Base-by-base conservation (phyloP, 768 basidiomycete species). In the Macrolepiota fuliginosa region DNA sequence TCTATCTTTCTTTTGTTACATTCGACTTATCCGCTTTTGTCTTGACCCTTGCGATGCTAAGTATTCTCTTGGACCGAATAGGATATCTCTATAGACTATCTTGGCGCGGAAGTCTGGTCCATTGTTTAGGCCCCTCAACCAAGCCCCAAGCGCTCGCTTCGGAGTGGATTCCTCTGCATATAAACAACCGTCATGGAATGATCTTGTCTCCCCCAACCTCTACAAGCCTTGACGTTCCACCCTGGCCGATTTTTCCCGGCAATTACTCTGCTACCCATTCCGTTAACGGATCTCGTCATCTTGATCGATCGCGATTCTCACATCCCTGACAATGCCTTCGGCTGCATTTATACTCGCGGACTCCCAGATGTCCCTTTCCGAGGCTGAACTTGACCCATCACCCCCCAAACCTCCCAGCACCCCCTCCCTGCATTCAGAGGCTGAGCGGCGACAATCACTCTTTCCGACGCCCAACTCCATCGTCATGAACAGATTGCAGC, bases 381-480 rank as follows among this genome's bases (percentile, higher is more conserved):
- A 65, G 24, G 61, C 57, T 40, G 64, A 66, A 52, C 66, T 56
- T 55, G 65, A 70, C 47, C 68, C 68, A 10, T 53, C 68, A 12
- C 69, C 71, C 12, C 67, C 72, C 7, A 69, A 71, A 56, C 67
- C 69, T 6, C 66, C 71, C 17, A 69, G 66, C 45, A 70, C 71
- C 17, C 67, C 68, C 27, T 70, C 70, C 45, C 56, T 56, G 13
- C 64, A 64, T 27, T 66, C 68, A 15, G 68, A 69, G 54, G 67
- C 64, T 6, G 69, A 70, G 46, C 9, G 59, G 58, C n/a, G 67
- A 68, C 65, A 7, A 27, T 54, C 42, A 54, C 53, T 55, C 60
- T 50, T 56, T 47, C 59, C 39, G 36, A 45, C 53, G 58, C 50
- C 54, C 35, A 61, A 65, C 53, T 3, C 65, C 27, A 42, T 12